These are phyloP conservation scores for Nicotiana rustica DNA, from an alignment of 305 asterid genomes.

Conservation along the genomic window DNA sequence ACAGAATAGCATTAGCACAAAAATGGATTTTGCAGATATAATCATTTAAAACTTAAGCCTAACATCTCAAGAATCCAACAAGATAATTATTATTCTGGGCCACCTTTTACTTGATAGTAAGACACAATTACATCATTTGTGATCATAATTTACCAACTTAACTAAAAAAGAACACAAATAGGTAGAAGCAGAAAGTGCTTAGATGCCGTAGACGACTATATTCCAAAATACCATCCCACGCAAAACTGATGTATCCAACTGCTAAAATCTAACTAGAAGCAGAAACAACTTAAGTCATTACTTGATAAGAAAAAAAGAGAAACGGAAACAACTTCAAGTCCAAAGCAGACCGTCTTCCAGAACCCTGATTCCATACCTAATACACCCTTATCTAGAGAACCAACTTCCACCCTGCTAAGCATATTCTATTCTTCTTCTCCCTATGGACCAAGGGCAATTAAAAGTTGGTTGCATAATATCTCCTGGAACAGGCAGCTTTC, in stretches of 20 bases:
- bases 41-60: background rate
- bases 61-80: slow-evolving; percentile 28
- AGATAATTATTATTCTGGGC: background rate
- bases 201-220: slow-evolving; percentile 11
- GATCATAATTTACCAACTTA: slow-evolving; percentile 24
- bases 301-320: too few species aligned
- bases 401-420: slow-evolving; percentile 27
- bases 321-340: background rate
- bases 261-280: background rate
- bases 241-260: slow-evolving; percentile 10
- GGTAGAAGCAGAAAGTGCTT: background rate
- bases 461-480: slow-evolving; percentile 12
- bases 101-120: slow-evolving; percentile 11
- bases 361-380: background rate
- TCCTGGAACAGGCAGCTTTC: slow-evolving; percentile 12
- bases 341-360: background rate
- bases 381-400: slow-evolving; percentile 12
- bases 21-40: slow-evolving; percentile 4
- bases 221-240: slow-evolving; percentile 21
- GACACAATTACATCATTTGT: background rate
- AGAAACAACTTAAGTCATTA: background rate
- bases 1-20: background rate
- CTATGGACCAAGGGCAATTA: background rate
- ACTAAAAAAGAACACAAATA: background rate
- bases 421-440: background rate